These are phyloP conservation scores for Yueomyces sinensis DNA, from an alignment of 805 yeast genomes.

Conservation along the genomic window DNA sequence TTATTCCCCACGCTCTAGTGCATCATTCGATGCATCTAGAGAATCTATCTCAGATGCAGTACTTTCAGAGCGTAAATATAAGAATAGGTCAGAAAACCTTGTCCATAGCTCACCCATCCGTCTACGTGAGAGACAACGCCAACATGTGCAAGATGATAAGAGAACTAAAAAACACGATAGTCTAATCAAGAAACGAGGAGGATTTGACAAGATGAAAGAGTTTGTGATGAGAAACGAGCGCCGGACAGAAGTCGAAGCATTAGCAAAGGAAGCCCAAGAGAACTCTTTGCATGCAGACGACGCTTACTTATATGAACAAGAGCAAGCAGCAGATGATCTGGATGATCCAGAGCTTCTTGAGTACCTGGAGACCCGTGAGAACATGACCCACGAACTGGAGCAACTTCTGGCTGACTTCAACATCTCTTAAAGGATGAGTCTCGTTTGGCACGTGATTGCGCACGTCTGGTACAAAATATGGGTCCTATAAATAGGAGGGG, in stretches of 20 bases:
- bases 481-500: not conserved
- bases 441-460: not conserved
- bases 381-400: constrained; percentile 12
- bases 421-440: not conserved
- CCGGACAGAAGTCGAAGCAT: constrained; percentile 5
- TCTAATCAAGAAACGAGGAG: constrained; percentile 12
- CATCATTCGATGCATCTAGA: not conserved
- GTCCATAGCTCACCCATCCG: not conserved
- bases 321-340: constrained; percentile 5
- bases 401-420: constrained; percentile 6
- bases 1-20: no score
- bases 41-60: constrained; percentile 3
- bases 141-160: not conserved
- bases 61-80: not conserved
- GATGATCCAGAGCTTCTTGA: constrained; percentile 20
- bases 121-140: not conserved
- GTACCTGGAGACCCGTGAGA: constrained; percentile 9
- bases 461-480: not conserved
- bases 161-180: not conserved
- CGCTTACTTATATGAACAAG: constrained; percentile 9
- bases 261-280: constrained; percentile 10
- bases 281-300: constrained; percentile 11
- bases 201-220: constrained; percentile 16
- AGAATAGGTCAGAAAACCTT: not conserved
- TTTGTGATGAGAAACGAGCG: constrained; percentile 16